Conservation (phyloP, 805 yeast genomes). For the Ogataea minuta region DNA sequence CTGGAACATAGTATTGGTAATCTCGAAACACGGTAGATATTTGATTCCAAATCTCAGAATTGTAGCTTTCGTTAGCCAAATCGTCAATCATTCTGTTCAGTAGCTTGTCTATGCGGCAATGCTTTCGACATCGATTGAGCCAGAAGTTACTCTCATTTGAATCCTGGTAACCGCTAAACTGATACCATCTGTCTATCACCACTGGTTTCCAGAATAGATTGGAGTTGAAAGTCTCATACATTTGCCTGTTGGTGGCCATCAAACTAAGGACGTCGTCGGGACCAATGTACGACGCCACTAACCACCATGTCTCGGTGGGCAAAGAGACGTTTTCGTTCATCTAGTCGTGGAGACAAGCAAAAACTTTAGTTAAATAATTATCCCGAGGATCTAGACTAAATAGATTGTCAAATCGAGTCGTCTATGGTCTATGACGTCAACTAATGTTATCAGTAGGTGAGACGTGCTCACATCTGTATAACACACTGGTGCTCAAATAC, state of each 20-base stretch:
- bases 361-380: no score
- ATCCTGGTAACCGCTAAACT: neutral
- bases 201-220: constrained; percentile 23
- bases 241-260: constrained; percentile 7
- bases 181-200: constrained; percentile 6
- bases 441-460: no score
- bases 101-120: neutral
- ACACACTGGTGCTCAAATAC: no score
- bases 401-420: no score
- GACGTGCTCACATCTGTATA: no score
- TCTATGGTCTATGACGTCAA: no score
- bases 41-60: neutral
- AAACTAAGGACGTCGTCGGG: constrained; percentile 14
- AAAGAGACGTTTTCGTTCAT: no score
- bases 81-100: neutral
- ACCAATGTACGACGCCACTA: constrained; percentile 10
- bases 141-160: neutral
- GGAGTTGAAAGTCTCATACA: constrained; percentile 9
- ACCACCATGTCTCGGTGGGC: constrained; percentile 26
- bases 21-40: neutral
- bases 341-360: no score
- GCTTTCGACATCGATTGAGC: neutral
- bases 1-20: constrained; percentile 18
- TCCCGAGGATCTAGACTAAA: no score
- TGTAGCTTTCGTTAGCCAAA: no score